Evolutionary conservation across 305 asterid genomes (phyloP), one percentile per base, ranked within the genome.

Genomic region (Rubia occidens): DNA sequence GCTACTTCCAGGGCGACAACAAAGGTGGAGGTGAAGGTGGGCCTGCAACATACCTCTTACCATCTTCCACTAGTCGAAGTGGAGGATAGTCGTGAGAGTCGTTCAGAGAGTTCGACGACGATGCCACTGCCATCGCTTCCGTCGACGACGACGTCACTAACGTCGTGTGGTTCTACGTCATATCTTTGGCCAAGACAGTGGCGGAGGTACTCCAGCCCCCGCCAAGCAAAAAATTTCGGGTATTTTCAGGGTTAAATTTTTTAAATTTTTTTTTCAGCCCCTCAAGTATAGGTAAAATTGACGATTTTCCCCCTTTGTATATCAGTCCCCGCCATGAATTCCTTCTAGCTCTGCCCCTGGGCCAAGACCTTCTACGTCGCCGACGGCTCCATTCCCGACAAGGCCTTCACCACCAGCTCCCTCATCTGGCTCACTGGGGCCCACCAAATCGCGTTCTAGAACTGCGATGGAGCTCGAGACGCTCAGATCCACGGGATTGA

Each of bases 131-230:
- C 2, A 2, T 2, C 1, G 72, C 6, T 7, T 64, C 18, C 5
- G 39, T 68, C 3, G 86, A 74, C 55, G 83, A 80, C 9, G 90
- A 88, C 9, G 95, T 84, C 42, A 80, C 83, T 7, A 92, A 88
- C 42, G 82, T 86, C 0, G 95, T 88, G 81, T 90, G 97, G 97
- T 88, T 90, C 80, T 90, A 90, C 60, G 86, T 90, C 5, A 84
- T 82, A 90, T 90, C 97, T 3, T 78, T 88, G 5, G 90, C 96
- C 0, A 82, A 85, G 74, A 76, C 89, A 24, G 24, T 0, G 24
- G 24, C 24, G 24, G 24, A 24, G 24, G 24, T 24, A 24, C 24
- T 24, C 24, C 1, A 24, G 24, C 24, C 24, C 24, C 24, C 24
- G 24, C 24, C 24, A 24, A 24, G 24, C 24, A 24, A 24, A 24